Percentiles rank a stretch among this genome's conserved stretches.
phyloP scores from a whole-genome alignment of 2,329 filamentous ascomycete species.

The Juglanconis sp. region DNA sequence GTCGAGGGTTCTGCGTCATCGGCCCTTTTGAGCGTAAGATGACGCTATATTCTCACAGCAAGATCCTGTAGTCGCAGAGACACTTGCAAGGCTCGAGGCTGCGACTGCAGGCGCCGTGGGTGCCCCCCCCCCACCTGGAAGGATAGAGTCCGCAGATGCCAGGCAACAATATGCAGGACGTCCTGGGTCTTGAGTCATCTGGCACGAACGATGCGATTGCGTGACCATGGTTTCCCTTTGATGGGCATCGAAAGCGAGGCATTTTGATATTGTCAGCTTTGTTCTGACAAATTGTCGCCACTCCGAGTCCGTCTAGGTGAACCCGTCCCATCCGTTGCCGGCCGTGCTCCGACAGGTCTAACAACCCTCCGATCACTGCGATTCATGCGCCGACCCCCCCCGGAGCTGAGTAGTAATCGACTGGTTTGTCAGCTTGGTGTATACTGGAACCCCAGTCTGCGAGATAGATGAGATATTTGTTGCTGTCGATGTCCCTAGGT shows the following conservation, averaged over 20 bases:
- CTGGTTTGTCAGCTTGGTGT: no score
- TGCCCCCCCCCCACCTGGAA: not conserved
- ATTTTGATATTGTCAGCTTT: not conserved
- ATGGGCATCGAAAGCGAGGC: not conserved
- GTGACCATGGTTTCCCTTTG: not conserved
- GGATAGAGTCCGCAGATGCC: not conserved
- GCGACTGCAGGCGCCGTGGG: not conserved
- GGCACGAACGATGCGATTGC: not conserved
- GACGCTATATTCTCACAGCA: not conserved
- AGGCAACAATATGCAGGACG: not conserved
- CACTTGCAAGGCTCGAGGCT: not conserved
- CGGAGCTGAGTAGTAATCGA: no score
- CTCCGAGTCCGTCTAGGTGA: not conserved
- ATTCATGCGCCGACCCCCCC: no score
- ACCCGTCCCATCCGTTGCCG: not conserved
- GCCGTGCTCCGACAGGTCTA: not conserved
- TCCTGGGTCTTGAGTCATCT: not conserved
- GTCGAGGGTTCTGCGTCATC: conserved; percentile 4
- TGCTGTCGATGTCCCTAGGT: no score
- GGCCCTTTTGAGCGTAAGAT: not conserved
- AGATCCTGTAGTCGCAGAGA: not conserved
- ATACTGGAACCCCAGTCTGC: no score
- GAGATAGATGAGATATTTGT: no score
- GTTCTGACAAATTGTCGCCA: not conserved
- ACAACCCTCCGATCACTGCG: not conserved